A percentile compares a stretch with the other conserved stretches of the same genome.
Evolutionary conservation across 495 filamentous ascomycete genomes (phyloP).

Genomic region (Aspergillus bridgeri): DNA sequence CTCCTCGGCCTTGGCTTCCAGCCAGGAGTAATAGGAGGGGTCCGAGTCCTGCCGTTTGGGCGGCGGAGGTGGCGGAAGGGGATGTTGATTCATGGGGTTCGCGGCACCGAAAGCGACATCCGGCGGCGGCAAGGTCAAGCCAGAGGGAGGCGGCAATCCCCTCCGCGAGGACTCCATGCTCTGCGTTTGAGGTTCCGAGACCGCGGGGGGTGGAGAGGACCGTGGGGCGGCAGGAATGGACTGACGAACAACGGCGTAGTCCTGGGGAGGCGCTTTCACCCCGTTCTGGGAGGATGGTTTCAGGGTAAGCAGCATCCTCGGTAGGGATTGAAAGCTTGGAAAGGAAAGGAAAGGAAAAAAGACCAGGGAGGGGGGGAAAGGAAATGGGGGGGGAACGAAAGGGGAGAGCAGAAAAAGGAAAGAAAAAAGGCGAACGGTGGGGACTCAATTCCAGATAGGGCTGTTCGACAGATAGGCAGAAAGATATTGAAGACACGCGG

Average conservation of each 20-base stretch:
- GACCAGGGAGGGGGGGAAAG: neutral
- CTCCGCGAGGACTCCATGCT: conserved; percentile 36
- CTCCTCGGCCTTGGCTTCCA: conserved; percentile 80
- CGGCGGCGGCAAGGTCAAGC: conserved; percentile 34
- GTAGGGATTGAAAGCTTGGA: conserved; percentile 2
- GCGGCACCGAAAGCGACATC: conserved; percentile 35
- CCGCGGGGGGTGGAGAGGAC: conserved; percentile 28
- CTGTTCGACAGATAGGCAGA: conserved; percentile 1
- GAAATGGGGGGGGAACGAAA: conserved; percentile 1
- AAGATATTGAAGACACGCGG: neutral
- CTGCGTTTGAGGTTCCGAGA: neutral
- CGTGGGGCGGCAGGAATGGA: conserved; percentile 28
- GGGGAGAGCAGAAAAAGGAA: conserved; percentile 2
- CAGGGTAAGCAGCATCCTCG: conserved; percentile 42
- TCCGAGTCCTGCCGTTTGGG: conserved; percentile 71
- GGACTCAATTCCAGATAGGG: neutral
- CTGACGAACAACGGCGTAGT: conserved; percentile 33
- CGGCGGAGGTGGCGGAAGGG: conserved; percentile 61
- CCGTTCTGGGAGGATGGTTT: conserved; percentile 39
- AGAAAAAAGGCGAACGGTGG: conserved; percentile 1
- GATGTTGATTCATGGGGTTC: conserved; percentile 35
- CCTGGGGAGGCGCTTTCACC: conserved; percentile 36
- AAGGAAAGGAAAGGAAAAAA: conserved; percentile 4
- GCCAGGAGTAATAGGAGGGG: conserved; percentile 77
- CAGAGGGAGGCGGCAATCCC: conserved; percentile 37